Percentiles rank a stretch among this genome's conserved stretches.
These are phyloP conservation scores for Arctostaphylos glauca DNA, from an alignment of 148 eudicot genomes.

Conservation along the genomic window DNA sequence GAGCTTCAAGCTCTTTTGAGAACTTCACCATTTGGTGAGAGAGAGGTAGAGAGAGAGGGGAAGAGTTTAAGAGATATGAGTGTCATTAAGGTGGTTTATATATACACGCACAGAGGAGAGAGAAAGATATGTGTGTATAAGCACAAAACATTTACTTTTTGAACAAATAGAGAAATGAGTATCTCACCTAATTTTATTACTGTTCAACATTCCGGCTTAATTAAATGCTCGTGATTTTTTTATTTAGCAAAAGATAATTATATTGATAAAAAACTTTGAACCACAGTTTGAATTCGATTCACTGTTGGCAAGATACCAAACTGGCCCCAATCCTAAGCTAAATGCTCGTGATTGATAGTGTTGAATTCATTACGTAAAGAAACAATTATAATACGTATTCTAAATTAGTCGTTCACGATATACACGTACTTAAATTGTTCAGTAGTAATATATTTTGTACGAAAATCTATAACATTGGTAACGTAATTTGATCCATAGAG, in stretches of 20 bases:
- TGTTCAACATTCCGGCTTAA: not conserved
- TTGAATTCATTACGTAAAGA: no score
- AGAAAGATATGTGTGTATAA: not conserved
- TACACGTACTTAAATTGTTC: no score
- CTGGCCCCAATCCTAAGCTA: no score
- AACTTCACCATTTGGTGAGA: constrained; percentile 78
- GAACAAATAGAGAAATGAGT: not conserved
- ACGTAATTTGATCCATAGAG: no score
- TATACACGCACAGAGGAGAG: constrained; percentile 4
- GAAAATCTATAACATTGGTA: no score
- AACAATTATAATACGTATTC: no score
- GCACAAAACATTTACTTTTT: not conserved
- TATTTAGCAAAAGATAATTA: not conserved
- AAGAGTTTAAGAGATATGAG: constrained; percentile 12
- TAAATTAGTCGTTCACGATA: no score
- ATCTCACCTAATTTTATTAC: not conserved
- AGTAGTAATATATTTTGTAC: no score
- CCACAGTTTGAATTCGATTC: no score
- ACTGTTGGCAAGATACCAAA: no score
- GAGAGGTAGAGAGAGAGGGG: not conserved
- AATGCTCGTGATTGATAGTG: no score
- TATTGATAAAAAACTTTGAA: no score
- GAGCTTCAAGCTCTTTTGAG: constrained; percentile 91
- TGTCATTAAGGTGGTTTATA: not conserved
- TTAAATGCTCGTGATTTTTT: not conserved